Evolutionary conservation across 2,329 filamentous ascomycete species (phyloP), one percentile per base, ranked within the genome.

Genomic region (Atkinsonella hypoxylon): DNA sequence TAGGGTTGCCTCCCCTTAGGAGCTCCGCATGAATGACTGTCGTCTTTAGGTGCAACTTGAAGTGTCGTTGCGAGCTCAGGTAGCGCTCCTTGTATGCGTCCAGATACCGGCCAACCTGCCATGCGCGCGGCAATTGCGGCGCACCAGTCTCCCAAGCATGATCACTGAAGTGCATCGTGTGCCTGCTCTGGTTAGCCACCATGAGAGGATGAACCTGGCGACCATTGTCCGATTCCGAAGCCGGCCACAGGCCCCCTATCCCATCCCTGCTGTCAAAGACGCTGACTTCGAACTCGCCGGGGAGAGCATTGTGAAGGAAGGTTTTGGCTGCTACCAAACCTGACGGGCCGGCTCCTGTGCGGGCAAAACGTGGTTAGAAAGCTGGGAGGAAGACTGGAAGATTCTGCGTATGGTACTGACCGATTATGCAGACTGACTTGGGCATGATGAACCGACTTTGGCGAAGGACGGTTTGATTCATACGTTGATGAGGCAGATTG

Each of bases 171-270:
- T 79, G 76, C 55, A 93, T 81, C 0, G 86, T 88, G 64, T 89
- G 87, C 44, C 77, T 78, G 67, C 85, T 89, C 59, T 90, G 79
- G 62, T 94, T 94, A 4, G 79, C 79, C 15, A 78, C 72, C 73
- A 86, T 85, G 48, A 85, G 74, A 9, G 83, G 84, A 54, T 85
- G 79, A 15, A 84, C 67, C 39, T 78, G 67, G 2, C 78, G 73
- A 1, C 57, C 66, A n/a, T 54, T 57, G 49, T 82, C 79, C 2
- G 67, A 57, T 49, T 70, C 73, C 12, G 66, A 64, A 1, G 70
- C 67, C 3, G 84, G 83, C 88, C 88, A 94, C n/a, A 93, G 76
- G 0, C 88, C 88, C 11, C 87, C 88, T 15, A 91, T 74, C 39
- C 78, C 74, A 34, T 73, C 61, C 45, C 81, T 76, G 15, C 75